Evolutionary conservation across 805 yeast species (phyloP).

Genomic region (Metschnikowia dekortorum): DNA sequence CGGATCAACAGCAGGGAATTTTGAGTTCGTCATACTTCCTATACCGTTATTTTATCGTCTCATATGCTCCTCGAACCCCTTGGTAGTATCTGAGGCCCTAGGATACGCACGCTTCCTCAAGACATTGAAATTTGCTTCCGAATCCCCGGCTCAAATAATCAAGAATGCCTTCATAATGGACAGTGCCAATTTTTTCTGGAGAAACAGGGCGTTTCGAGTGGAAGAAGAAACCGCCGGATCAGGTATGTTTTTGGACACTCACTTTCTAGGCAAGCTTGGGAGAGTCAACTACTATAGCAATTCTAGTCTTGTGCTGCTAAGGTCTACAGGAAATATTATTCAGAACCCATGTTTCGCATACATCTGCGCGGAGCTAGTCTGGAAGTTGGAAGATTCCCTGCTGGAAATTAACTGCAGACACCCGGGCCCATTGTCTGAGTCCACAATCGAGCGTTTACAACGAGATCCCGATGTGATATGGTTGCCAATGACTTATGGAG

Average conservation of each 20-base stretch:
- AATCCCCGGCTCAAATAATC: slow-evolving; percentile 22
- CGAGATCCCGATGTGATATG: slow-evolving; percentile 29
- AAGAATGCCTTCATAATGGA: slow-evolving; percentile 55
- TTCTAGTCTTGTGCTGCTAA: slow-evolving; percentile 25
- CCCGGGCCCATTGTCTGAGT: slow-evolving; percentile 51
- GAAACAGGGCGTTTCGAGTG: slow-evolving; percentile 47
- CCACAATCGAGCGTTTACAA: slow-evolving; percentile 31
- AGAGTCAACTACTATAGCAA: slow-evolving; percentile 28
- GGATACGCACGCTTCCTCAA: slow-evolving; percentile 44
- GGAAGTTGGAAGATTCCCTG: slow-evolving; percentile 43
- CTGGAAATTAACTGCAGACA: slow-evolving; percentile 33
- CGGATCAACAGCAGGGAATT: not conserved
- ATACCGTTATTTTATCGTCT: slow-evolving; percentile 13
- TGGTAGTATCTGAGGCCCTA: slow-evolving; percentile 43
- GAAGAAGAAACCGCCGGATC: slow-evolving; percentile 29
- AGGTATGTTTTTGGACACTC: slow-evolving; percentile 35
- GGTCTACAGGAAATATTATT: slow-evolving; percentile 40
- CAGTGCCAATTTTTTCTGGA: slow-evolving; percentile 51
- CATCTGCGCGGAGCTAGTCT: slow-evolving; percentile 39
- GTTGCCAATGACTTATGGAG: slow-evolving; percentile 41
- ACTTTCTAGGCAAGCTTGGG: slow-evolving; percentile 27
- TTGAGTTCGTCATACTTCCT: not conserved
- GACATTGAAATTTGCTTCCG: slow-evolving; percentile 20
- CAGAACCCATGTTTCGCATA: slow-evolving; percentile 50
- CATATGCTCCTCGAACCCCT: slow-evolving; percentile 40